phyloP scores from a whole-genome alignment of 306 rosid species.

The Citrullus amarus region DNA sequence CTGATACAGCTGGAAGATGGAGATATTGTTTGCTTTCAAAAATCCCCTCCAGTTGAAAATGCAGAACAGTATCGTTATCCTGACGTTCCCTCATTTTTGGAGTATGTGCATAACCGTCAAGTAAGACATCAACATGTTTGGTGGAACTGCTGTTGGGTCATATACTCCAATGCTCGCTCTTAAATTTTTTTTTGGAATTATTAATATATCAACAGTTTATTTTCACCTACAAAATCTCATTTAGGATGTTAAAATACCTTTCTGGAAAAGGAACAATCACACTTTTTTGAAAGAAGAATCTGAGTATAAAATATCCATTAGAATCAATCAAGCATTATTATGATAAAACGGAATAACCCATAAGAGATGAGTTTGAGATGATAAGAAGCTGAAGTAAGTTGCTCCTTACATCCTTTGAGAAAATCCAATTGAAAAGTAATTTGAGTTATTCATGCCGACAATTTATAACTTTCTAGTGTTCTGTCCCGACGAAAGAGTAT shows the following conservation, averaged over 20 bases:
- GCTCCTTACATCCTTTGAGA: not conserved
- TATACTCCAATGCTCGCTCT: not conserved
- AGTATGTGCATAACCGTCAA: slow-evolving; percentile 87
- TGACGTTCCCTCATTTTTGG: slow-evolving; percentile 90
- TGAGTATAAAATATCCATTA: not conserved
- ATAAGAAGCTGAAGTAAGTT: not conserved
- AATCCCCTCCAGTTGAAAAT: slow-evolving; percentile 36
- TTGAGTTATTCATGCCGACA: not conserved
- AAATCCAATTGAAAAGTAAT: not conserved
- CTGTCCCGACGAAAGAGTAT: not conserved
- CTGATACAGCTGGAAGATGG: slow-evolving; percentile 83
- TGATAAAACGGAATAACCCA: not conserved
- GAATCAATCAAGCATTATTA: not conserved
- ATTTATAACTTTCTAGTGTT: not conserved
- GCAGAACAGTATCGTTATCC: slow-evolving; percentile 54
- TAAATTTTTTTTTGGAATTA: not conserved
- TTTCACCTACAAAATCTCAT: not conserved
- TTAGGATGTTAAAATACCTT: not conserved
- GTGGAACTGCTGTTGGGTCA: not conserved
- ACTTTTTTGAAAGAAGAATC: not conserved
- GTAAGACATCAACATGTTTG: slow-evolving; percentile 26
- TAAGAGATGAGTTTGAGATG: too few relatives aligned
- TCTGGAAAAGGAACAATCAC: not conserved
- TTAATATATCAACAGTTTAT: not conserved
- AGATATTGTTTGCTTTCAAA: slow-evolving; percentile 86